Base-by-base conservation (phyloP, 805 yeast species). In the Komagataella pastoris region DNA sequence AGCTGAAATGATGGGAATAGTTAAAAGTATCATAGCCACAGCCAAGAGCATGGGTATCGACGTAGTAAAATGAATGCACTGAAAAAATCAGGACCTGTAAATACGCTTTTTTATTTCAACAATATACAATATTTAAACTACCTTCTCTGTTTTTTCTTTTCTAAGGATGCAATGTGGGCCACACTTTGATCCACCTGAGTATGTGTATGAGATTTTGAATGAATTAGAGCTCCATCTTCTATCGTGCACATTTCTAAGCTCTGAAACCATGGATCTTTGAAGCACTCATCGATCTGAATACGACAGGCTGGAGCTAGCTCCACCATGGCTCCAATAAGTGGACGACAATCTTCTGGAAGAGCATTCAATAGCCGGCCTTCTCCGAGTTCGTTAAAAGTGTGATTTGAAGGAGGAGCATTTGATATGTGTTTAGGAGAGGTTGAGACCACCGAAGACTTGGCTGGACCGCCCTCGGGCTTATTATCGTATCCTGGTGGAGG, bases 101-200 rank as follows among this genome's bases (percentile, higher is more conserved):
- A 17, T 44, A 44, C 12, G 47, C 19, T 44, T 44, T 44, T 44
- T 44, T 14, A 44, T 17, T 44, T n/a, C n/a, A 19, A 17, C 23
- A 44, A 19, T 44, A 19, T 44, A 17, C 47, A 17, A n/a, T 17
- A 44, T 19, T 44, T 44, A 12, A 10, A 19, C 19, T 44, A 44
- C 23, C 23, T 44, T 19, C n/a, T 44, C 63, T 75, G 78, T 69
- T 87, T 90, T 63, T 82, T 86, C 72, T 82, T 86, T 63, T 90
- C 97, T 57, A 90, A 75, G 54, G 90, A 84, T 8, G 97, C 96
- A 68, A 90, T 90, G 65, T 90, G 98, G 0, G 98, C 98, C 59
- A 88, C 95, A 54, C 88, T 82, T 64, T 87, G 96, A 58, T 89
- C 96, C 50, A 90, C 97, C 57, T 79, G 79, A 1, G 97, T 88